Percentiles rank a stretch among this genome's conserved stretches.
Conservation (phyloP, 148 eudicot species). For the Chenopodium berlandieri region DNA sequence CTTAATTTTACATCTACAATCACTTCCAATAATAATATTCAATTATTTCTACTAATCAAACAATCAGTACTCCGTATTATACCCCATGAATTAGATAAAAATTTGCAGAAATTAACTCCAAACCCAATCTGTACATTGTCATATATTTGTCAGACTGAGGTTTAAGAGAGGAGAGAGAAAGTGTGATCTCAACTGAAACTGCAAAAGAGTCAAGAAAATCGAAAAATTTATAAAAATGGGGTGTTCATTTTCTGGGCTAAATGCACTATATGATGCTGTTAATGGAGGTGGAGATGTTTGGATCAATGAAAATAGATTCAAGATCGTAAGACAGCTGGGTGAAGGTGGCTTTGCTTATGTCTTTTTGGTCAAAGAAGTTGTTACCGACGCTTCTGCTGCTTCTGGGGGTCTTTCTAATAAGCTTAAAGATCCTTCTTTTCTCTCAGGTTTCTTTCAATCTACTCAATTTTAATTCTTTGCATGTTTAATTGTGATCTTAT, state of each 20-base stretch:
- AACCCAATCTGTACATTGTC: conserved; percentile 1
- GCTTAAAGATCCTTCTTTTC: conserved; percentile 71
- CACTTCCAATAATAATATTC: not conserved
- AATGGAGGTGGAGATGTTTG: conserved; percentile 92
- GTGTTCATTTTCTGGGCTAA: conserved; percentile 90
- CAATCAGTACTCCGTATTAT: not conserved
- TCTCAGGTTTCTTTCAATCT: conserved; percentile 52
- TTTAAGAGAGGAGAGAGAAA: not conserved
- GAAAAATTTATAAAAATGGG: conserved; percentile 50
- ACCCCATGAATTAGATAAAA: not conserved
- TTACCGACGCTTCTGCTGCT: conserved; percentile 48
- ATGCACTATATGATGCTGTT: conserved; percentile 83
- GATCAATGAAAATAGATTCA: conserved; percentile 92
- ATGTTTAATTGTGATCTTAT: conserved; percentile 2
- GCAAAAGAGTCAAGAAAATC: not conserved
- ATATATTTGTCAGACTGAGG: not conserved
- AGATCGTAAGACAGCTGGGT: conserved; percentile 74
- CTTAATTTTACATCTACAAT: too few relatives aligned
- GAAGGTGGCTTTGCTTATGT: conserved; percentile 97
- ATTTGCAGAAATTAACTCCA: not conserved
- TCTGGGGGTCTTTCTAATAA: conserved; percentile 55
- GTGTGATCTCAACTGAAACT: conserved; percentile 9
- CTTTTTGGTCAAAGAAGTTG: conserved; percentile 82
- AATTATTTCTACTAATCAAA: not conserved
- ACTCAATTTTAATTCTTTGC: not conserved